Base-by-base conservation (phyloP, 2,329 filamentous ascomycete species). In the Alternaria postmessia region DNA sequence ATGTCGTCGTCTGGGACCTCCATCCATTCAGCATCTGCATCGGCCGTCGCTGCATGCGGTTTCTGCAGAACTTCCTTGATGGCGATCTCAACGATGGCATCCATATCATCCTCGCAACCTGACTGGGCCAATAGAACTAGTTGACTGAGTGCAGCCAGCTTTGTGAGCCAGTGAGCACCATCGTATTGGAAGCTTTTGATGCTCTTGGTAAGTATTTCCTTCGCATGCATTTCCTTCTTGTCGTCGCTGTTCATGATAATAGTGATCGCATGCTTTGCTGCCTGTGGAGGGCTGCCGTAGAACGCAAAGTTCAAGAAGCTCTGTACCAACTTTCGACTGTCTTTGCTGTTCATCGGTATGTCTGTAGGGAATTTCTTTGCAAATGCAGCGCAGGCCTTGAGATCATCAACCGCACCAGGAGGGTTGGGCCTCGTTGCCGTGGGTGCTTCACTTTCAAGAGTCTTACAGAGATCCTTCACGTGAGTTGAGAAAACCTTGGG, bases 361-460 rank as follows among this genome's bases (percentile, higher is more conserved):
- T 98, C 94, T 11, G 89, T 85, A 0, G 94, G 89, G 68, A 96
- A 94, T 69, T 90, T 93, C 72, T 90, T 90, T 1, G 94, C 92
- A 76, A 97, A 99, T 2, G 91, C 93, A 9, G 94, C 91, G 75
- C 95, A 97, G 3, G 96, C 94, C 76, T 96, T 97, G 59, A 99
- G 84, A 2, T 94, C 94, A 71, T 97, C 92, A 12, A 95, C 92
- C n/a, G 92, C 89, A 3, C 87, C 85, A 1, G 87, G 78, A 54
- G 94, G 91, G 63, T 94, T 94, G 2, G 85, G 75, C 53, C 86
- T 87, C 18, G 83, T 87, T 20, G 87, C 84, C 4, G 87, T 89
- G 0, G 95, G 95, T 1, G 92, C 91, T 71, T 94, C 89, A 26
- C 92, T 87, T 65, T 93, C 88, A 18, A 99, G 86, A 59, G 93